A percentile compares a stretch with the other conserved stretches of the same genome.
Conservation (phyloP, 106 monocot species). For the Xerophyta viscosa region DNA sequence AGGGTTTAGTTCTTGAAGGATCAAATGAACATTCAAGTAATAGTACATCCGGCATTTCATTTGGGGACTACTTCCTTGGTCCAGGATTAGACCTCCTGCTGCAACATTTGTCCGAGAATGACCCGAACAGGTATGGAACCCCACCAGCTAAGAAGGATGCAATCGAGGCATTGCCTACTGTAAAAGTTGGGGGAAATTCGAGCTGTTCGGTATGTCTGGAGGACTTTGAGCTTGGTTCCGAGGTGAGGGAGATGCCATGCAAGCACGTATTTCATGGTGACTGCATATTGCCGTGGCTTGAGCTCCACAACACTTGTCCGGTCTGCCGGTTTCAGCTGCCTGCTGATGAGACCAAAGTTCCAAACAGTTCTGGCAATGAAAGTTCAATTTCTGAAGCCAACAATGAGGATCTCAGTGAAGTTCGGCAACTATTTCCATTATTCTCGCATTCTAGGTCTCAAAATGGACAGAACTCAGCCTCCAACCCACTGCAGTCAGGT, state of each 20-base stretch:
- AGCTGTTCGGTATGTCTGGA: constrained; percentile 13
- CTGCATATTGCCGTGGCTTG: constrained; percentile 42
- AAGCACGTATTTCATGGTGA: constrained; percentile 21
- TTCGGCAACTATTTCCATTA: constrained; percentile 4
- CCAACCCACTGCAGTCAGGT: not conserved
- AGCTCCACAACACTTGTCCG: constrained; percentile 38
- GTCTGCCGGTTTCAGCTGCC: constrained; percentile 37
- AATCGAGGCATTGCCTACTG: constrained; percentile 7
- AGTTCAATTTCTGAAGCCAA: not conserved
- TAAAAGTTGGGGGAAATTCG: constrained; percentile 1
- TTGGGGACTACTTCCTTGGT: constrained; percentile 7
- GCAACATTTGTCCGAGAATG: constrained; percentile 14
- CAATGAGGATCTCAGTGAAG: not conserved
- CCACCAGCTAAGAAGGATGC: constrained; percentile 11
- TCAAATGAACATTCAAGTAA: not conserved
- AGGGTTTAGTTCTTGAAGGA: constrained; percentile 4
- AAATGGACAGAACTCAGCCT: constrained; percentile 12
- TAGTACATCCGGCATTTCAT: not conserved
- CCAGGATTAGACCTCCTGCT: constrained; percentile 8
- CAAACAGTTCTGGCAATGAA: constrained; percentile 1
- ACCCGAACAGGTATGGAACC: constrained; percentile 8
- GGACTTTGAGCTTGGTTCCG: constrained; percentile 8
- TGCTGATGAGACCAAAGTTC: constrained; percentile 21
- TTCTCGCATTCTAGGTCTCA: constrained; percentile 23
- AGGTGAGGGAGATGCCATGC: constrained; percentile 38